A percentile compares a stretch with the other conserved stretches of the same genome.
Evolutionary conservation across 1,284 basidiomycete genomes (phyloP).

Genomic region (Anthracocystis panici-leucophaei): DNA sequence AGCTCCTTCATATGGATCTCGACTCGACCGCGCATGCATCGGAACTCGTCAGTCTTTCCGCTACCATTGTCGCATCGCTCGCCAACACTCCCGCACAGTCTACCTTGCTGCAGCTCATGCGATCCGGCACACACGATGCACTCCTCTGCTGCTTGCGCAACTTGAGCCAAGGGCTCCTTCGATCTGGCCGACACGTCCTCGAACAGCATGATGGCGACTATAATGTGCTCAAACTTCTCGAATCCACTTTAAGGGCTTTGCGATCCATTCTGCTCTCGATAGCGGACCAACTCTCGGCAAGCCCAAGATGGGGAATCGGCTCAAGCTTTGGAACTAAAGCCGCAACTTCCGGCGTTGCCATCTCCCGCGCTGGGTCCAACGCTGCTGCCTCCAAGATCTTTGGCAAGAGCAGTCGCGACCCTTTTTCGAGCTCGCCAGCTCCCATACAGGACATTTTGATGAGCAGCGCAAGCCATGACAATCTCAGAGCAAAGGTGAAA

Average conservation of each 20-base stretch:
- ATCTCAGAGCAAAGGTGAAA: conserved; percentile 24
- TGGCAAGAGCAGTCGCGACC: conserved; percentile 42
- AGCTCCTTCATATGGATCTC: conserved; percentile 42
- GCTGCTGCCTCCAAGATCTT: conserved; percentile 45
- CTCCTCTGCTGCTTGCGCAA: conserved; percentile 42
- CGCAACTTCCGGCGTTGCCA: conserved; percentile 31
- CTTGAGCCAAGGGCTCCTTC: conserved; percentile 19
- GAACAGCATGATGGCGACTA: conserved; percentile 8
- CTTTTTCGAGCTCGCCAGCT: conserved; percentile 7
- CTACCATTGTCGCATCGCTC: conserved; percentile 50
- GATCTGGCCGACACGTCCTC: conserved; percentile 26
- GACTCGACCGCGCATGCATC: conserved; percentile 22
- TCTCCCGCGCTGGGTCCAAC: conserved; percentile 21
- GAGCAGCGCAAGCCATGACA: conserved; percentile 43
- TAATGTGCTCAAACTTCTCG: conserved; percentile 38
- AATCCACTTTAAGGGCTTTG: conserved; percentile 54
- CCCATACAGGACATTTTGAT: conserved; percentile 38
- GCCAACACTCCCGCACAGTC: conserved; percentile 48
- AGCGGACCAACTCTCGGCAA: conserved; percentile 58
- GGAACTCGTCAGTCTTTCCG: conserved; percentile 44
- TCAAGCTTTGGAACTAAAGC: conserved; percentile 53
- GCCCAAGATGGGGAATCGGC: conserved; percentile 62
- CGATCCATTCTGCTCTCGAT: conserved; percentile 58
- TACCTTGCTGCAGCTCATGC: conserved; percentile 47
- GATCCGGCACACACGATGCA: conserved; percentile 41